These are phyloP conservation scores for Pythium scleroteichum DNA, from an alignment of 352 stramenopile species.

Conservation along the genomic window DNA sequence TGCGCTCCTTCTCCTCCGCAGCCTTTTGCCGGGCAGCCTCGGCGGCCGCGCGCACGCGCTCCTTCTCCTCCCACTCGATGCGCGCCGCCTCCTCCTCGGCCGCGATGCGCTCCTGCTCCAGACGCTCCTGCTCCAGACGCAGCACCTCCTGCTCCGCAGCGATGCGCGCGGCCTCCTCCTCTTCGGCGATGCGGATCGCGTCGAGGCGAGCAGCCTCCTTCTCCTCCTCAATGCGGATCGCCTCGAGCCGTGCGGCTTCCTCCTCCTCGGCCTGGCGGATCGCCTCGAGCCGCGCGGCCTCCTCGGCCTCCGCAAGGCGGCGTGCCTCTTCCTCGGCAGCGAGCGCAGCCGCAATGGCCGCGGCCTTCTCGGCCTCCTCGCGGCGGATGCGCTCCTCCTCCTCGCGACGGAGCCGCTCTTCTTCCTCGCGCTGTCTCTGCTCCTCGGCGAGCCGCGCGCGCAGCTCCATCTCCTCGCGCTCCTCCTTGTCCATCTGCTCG, in stretches of 20 bases:
- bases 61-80: conserved; percentile 32
- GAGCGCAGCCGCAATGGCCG: not conserved
- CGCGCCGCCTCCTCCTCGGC: conserved; percentile 31
- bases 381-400: conserved; percentile 18
- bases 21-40: conserved; percentile 41
- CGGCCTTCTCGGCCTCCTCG: conserved; percentile 27
- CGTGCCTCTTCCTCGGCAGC: conserved; percentile 13
- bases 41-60: conserved; percentile 48
- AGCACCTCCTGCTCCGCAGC: conserved; percentile 36
- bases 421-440: conserved; percentile 31
- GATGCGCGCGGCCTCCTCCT: conserved; percentile 17
- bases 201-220: conserved; percentile 28
- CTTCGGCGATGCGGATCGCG: conserved; percentile 28
- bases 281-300: conserved; percentile 32
- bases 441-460: conserved; percentile 52
- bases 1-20: conserved; percentile 50
- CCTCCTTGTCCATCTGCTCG: conserved; percentile 51
- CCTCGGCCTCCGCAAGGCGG: conserved; percentile 31
- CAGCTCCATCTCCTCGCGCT: conserved; percentile 62
- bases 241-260: conserved; percentile 28
- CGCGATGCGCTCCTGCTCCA: conserved; percentile 26
- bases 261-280: conserved; percentile 30
- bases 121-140: conserved; percentile 17
- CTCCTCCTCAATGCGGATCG: conserved; percentile 29
- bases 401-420: conserved; percentile 15